Evolutionary conservation across 1,284 basidiomycete species (phyloP).

Genomic region (Caloboletus inedulis): DNA sequence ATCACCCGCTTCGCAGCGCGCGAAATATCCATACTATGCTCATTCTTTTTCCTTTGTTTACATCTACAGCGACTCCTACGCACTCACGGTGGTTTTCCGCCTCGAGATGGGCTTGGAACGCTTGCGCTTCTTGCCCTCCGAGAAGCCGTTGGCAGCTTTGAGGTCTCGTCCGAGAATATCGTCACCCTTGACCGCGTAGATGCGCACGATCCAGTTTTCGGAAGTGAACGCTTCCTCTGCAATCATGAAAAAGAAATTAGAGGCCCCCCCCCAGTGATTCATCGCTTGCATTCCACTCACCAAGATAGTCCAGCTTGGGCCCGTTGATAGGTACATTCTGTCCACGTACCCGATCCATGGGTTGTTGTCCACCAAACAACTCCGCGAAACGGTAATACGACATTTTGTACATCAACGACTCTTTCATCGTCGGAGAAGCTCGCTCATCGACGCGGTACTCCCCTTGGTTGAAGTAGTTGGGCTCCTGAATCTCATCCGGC

Average conservation of each 20-base stretch:
- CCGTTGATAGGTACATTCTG: slow-evolving; percentile 75
- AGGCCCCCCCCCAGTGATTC: neutral
- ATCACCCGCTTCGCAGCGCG: neutral
- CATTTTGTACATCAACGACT: slow-evolving; percentile 99
- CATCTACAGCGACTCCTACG: neutral
- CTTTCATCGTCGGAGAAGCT: slow-evolving; percentile 89
- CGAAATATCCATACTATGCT: neutral
- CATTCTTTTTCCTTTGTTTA: neutral
- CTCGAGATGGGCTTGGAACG: slow-evolving; percentile 61
- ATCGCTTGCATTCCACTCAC: slow-evolving; percentile 40
- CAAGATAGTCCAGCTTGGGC: slow-evolving; percentile 85
- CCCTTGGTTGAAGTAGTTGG: slow-evolving; percentile 91
- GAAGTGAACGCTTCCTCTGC: slow-evolving; percentile 94
- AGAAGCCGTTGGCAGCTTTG: slow-evolving; percentile 84
- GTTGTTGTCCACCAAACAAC: slow-evolving; percentile 74
- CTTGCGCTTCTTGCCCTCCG: slow-evolving; percentile 84
- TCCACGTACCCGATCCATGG: slow-evolving; percentile 79
- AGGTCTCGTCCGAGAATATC: slow-evolving; percentile 87
- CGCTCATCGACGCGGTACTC: slow-evolving; percentile 92
- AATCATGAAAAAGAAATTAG: slow-evolving; percentile 8
- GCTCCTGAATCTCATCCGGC: slow-evolving; percentile 97
- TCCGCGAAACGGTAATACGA: slow-evolving; percentile 93
- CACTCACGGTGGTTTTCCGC: slow-evolving; percentile 46
- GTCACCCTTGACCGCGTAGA: slow-evolving; percentile 95
- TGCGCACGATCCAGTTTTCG: slow-evolving; percentile 98